Evolutionary conservation across 306 rosid species (phyloP), one percentile per base, ranked within the genome.

Genomic region (Albizia julibrissin): DNA sequence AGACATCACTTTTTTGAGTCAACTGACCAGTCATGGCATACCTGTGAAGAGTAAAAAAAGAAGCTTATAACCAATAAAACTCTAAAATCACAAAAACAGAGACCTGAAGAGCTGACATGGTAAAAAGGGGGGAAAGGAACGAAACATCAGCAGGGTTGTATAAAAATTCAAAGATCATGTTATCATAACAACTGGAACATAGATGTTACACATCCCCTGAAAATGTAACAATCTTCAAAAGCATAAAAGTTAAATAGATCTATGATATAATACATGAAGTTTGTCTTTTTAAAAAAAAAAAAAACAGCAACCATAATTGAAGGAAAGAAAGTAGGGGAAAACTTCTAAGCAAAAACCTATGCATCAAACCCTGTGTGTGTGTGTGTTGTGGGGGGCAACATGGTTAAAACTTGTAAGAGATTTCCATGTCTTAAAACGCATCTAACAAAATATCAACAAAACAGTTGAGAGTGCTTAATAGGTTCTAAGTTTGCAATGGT

Each of bases 1-100:
- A 91, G 62, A 91, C 94, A 81, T 91, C 94, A 77, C 94, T 91
- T 66, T 91, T 91, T 76, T 87, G 94, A 37, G 94, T 91, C 87
- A 91, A 89, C 75, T 91, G 92, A 68, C 94, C 94, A 31, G 94
- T 91, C 94, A 91, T 91, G 44, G 94, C 94, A 87, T 91, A 91
- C 86, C 94, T 91, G 90, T 68, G 75, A 72, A 77, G 26, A 43
- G n/a, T 54, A 31, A 59, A 22, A 49, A 74, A 33, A 72, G 15
- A 74, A 50, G 46, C 43, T 79, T 43, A 24, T 27, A 22, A 7
- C 14, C 39, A 71, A 43, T 14, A 71, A 34, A 13, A 26, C 75
- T 13, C 18, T 24, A 12, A 44, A 44, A 44, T 24, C 37, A 44
- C 22, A 43, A 43, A 22, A 22, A n/a, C 13, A 24, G 75, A 26